Base-by-base conservation (phyloP, 805 yeast species). In the Metschnikowia dekortorum region DNA sequence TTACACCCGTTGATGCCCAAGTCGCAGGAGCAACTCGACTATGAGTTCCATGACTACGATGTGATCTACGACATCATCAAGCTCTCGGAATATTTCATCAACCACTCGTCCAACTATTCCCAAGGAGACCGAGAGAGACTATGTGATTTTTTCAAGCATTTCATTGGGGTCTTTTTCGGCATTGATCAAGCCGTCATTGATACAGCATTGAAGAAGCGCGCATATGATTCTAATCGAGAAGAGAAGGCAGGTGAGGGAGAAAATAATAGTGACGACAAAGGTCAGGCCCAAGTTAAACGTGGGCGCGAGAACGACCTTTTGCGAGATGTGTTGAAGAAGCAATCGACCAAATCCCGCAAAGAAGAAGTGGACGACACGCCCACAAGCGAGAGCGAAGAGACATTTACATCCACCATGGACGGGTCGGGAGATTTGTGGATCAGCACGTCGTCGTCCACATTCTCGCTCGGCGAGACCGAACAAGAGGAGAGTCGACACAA, bases 1-100 rank as follows among this genome's bases (percentile, higher is more conserved):
- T 72, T 88, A 52, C 90, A 87, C 60, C 96, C 96, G 36, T 76
- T 89, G 60, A 83, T 91, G 46, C 96, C 96, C 3, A 82, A 81
- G 57, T 92, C 97, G n/a, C 86, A 85, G 64, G 83, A 84, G 49
- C 84, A 81, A 58, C 73, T 88, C 53, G 78, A 78, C 49, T 89
- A 81, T 62, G 71, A 70, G 29, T 82, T 90, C 56, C 67, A 72
- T 8, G 97, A 92, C 62, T 65, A 72, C 47, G 85, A 79, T 9
- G 80, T 92, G 10, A 72, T 94, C 44, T 76, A 75, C 62, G 99
- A 94, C 69, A 81, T 91, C 48, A 64, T 86, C 51, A 78, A 79
- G 52, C 75, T 94, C 54, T 75, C 87, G 4, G 79, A 81, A 50
- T 82, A 80, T 7, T 89, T 82, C 63, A 75, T 92, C 55, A 77